These are phyloP conservation scores for Sanghuangporus baumii DNA, from an alignment of 1,284 basidiomycete genomes.

Conservation along the genomic window DNA sequence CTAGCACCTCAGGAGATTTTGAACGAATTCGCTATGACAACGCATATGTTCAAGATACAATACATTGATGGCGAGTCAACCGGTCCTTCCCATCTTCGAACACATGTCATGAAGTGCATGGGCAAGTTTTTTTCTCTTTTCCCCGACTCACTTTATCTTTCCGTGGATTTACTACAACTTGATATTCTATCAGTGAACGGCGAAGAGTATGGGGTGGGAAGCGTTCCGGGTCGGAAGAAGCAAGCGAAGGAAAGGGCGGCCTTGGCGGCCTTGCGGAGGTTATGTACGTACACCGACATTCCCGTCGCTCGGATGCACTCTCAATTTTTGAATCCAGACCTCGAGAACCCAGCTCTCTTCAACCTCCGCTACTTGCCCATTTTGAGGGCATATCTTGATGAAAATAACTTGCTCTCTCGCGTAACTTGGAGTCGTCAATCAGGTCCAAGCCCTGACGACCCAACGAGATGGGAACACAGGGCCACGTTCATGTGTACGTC, in stretches of 20 bases:
- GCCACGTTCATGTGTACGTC: neutral
- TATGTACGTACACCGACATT: neutral
- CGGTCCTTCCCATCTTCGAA: neutral
- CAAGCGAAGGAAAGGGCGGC: slow-evolving; percentile 6
- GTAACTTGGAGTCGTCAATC: neutral
- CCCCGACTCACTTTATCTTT: neutral
- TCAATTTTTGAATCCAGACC: neutral
- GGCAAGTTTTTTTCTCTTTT: neutral
- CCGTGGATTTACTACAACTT: neutral
- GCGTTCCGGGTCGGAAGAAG: neutral
- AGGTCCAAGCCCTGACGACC: neutral
- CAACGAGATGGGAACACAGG: neutral
- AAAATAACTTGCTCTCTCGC: neutral
- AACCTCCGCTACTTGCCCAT: neutral
- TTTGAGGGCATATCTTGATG: neutral
- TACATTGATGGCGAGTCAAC: neutral
- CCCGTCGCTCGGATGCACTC: neutral
- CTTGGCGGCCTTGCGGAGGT: neutral
- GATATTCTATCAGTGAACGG: neutral
- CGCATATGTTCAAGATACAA: neutral
- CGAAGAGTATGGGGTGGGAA: neutral
- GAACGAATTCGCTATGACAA: neutral
- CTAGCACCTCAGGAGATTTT: neutral
- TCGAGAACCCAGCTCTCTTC: neutral
- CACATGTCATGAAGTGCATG: neutral